These are phyloP conservation scores for Hygrophoropsis aurantiaca DNA, from an alignment of 768 basidiomycete species.

Conservation along the genomic window DNA sequence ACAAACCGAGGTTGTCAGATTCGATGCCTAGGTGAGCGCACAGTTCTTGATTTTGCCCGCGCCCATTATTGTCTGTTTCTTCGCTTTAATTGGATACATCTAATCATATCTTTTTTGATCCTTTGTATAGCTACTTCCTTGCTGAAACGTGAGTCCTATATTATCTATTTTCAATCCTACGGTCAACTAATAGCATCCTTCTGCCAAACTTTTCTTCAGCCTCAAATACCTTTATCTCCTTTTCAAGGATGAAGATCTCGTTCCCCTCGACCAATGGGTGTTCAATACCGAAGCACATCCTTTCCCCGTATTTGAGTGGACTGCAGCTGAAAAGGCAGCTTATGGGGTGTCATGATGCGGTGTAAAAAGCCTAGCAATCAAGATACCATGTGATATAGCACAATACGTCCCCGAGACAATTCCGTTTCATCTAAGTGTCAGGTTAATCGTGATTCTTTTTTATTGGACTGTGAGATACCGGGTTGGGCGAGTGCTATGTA, in stretches of 20 bases:
- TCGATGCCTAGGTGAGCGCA: slow-evolving; percentile 71
- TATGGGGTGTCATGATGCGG: slow-evolving; percentile 33
- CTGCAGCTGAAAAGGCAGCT: slow-evolving; percentile 44
- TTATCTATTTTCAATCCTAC: neutral
- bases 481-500: too few species aligned
- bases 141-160: slow-evolving; percentile 46
- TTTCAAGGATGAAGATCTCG: slow-evolving; percentile 61
- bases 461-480: too few species aligned
- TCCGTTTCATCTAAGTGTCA: too few species aligned
- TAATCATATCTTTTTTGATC: neutral
- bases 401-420: too few species aligned
- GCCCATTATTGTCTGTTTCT: too few species aligned
- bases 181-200: too few species aligned
- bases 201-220: slow-evolving; percentile 39
- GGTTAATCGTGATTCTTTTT: too few species aligned
- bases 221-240: slow-evolving; percentile 75
- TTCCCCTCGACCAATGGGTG: slow-evolving; percentile 56
- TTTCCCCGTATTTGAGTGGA: slow-evolving; percentile 70
- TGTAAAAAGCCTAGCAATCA: neutral
- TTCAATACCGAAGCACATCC: slow-evolving; percentile 80
- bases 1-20: slow-evolving; percentile 42
- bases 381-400: too few species aligned
- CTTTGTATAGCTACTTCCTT: slow-evolving; percentile 57
- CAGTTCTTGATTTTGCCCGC: neutral
- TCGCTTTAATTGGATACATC: neutral